Evolutionary conservation across 768 basidiomycete species (phyloP), one percentile per base, ranked within the genome.

Genomic region (Lyophyllum decastes): DNA sequence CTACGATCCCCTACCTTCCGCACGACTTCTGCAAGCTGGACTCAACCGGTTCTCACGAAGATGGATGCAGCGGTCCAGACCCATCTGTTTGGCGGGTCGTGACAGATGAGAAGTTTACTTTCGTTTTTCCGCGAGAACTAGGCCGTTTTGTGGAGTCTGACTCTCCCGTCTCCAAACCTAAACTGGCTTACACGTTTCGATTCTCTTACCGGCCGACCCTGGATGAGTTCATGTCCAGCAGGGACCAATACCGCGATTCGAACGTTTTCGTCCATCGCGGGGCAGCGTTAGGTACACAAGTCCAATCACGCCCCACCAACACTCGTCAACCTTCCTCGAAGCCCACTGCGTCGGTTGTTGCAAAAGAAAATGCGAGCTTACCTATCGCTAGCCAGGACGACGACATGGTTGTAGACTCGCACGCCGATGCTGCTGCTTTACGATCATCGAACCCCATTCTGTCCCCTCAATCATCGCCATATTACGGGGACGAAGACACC

Each of bases 191-290:
- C 45, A 22, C 21, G 22, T 16, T 33, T 30, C 12, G 30, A 48
- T 50, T 38, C 19, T 4, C 43, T 7, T 48, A 48, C 44, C 56
- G 49, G n/a, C 54, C 57, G 8, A 58, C 57, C 9, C 11, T 55
- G 46, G 56, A 57, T n/a, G 57, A 58, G 54, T 55, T 58, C 38
- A 57, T 61, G 56, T 45, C 49, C 34, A 55, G 9, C 49, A 55
- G 57, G 38, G 57, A 58, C n/a, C 9, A 33, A n/a, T 41, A 38
- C 34, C 49, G 49, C 8, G 17, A 58, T 10, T 40, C 34, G 7
- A 34, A 35, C 49, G 40, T 12, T 17, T 2, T 38, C 12, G 3
- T 38, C 35, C 35, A 11, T 16, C 16, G 35, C 35, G 35, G 14
- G 16, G 14, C 35, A 38, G 10, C 14, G 12, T 16, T 17, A 16